Evolutionary conservation across 495 filamentous ascomycete species (phyloP).

Genomic region (Neurospora pannonica): DNA sequence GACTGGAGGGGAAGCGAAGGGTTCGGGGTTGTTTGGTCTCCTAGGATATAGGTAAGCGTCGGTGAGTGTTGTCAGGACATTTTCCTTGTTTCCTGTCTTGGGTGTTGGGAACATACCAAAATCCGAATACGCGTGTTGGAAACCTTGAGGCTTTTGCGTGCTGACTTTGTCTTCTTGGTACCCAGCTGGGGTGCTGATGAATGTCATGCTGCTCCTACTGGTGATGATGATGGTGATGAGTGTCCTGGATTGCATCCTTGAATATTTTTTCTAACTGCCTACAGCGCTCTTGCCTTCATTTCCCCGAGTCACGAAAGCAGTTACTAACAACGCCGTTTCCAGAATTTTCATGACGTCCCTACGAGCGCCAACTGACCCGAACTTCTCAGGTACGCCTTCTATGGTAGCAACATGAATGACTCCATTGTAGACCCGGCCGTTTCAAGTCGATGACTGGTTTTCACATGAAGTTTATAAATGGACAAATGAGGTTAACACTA

Average conservation of each 20-base stretch:
- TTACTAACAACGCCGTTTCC: background rate
- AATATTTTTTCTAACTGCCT: background rate
- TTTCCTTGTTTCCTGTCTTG: background rate
- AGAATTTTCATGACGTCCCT: background rate
- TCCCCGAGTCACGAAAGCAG: background rate
- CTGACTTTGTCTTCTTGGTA: background rate
- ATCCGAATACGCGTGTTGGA: background rate
- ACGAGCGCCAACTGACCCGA: no score
- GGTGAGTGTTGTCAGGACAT: background rate
- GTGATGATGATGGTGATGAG: background rate
- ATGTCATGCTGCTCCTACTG: background rate
- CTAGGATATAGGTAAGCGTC: background rate
- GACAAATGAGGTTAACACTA: no score
- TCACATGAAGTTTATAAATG: no score
- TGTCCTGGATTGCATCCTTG: background rate
- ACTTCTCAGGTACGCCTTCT: background rate
- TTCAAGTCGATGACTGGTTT: no score
- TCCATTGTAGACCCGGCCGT: background rate
- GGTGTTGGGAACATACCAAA: background rate
- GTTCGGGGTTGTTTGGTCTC: background rate
- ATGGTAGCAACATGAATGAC: background rate
- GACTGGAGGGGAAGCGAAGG: background rate
- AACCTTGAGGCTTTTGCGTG: background rate
- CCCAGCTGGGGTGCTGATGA: background rate
- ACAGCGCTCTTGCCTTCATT: background rate